Conservation (phyloP, 176 grass and related monocot genomes). For the Otatea glauca region DNA sequence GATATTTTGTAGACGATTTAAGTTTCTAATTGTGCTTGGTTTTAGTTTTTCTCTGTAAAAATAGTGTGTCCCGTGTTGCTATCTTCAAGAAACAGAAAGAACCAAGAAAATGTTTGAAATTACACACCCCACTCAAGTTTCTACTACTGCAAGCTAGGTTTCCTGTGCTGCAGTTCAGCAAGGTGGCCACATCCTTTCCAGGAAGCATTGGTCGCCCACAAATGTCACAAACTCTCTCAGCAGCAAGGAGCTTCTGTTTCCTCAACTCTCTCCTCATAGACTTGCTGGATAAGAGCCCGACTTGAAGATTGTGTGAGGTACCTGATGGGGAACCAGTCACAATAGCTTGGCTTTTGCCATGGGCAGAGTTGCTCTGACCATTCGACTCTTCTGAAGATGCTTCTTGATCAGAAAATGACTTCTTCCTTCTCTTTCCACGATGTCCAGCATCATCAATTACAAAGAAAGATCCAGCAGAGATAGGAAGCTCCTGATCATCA, state of each 20-base stretch:
- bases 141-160: conserved; percentile 89
- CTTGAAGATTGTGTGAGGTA: conserved; percentile 49
- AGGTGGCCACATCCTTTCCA: conserved; percentile 85
- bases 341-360: conserved; percentile 45
- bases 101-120: conserved; percentile 30
- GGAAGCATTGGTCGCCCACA: conserved; percentile 87
- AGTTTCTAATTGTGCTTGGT: not conserved
- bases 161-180: conserved; percentile 87
- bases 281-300: conserved; percentile 61
- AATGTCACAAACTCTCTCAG: conserved; percentile 96
- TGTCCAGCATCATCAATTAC: conserved; percentile 73
- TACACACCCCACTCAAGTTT: conserved; percentile 85
- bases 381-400: conserved; percentile 68
- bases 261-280: conserved; percentile 75
- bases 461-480: conserved; percentile 83
- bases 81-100: conserved; percentile 26
- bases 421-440: conserved; percentile 74
- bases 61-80: not conserved
- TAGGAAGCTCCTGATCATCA: conserved; percentile 63
- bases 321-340: conserved; percentile 39
- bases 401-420: conserved; percentile 95
- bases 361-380: conserved; percentile 41
- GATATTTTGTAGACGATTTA: not conserved
- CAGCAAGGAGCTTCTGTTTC: conserved; percentile 78
- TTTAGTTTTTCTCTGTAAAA: conserved; percentile 9